Conservation (phyloP, 2,329 filamentous ascomycete species). For the Trichoderma koningii region DNA sequence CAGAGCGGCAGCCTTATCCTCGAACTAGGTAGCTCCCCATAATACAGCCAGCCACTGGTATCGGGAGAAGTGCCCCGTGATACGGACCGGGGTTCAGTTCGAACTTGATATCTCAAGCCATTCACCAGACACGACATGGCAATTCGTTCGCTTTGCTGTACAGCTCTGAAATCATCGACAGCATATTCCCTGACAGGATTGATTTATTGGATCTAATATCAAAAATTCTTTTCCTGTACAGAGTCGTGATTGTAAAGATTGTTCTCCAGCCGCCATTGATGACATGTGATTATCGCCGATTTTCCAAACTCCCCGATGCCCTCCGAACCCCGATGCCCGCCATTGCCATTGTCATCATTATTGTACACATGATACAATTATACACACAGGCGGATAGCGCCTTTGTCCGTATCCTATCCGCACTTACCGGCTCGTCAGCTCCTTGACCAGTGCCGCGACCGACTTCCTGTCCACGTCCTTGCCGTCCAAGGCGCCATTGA, state of each 20-base stretch:
- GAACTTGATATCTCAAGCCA: too few species aligned
- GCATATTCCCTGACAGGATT: too few species aligned
- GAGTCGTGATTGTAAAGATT: not conserved
- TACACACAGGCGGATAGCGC: not conserved
- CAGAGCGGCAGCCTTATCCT: not conserved
- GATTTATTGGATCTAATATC: too few species aligned
- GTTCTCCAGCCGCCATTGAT: not conserved
- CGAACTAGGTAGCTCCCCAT: not conserved
- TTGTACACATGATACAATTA: conserved; percentile 4
- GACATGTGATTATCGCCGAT: not conserved
- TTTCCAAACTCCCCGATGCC: not conserved
- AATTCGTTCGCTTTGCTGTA: too few species aligned
- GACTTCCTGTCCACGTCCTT: conserved; percentile 65
- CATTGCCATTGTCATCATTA: conserved; percentile 1
- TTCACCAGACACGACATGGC: too few species aligned
- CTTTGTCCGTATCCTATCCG: not conserved
- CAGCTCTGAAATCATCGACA: too few species aligned
- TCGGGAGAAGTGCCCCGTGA: too few species aligned
- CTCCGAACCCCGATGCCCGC: not conserved
- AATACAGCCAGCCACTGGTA: not conserved
- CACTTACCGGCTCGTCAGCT: conserved; percentile 37
- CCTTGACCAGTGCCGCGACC: conserved; percentile 63
- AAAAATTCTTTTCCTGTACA: not conserved
- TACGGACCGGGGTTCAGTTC: too few species aligned
- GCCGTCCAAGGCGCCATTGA: conserved; percentile 59